Percentiles rank a stretch among this genome's conserved stretches.
phyloP scores from a whole-genome alignment of 352 stramenopile species.

The Pythium brassicae region DNA sequence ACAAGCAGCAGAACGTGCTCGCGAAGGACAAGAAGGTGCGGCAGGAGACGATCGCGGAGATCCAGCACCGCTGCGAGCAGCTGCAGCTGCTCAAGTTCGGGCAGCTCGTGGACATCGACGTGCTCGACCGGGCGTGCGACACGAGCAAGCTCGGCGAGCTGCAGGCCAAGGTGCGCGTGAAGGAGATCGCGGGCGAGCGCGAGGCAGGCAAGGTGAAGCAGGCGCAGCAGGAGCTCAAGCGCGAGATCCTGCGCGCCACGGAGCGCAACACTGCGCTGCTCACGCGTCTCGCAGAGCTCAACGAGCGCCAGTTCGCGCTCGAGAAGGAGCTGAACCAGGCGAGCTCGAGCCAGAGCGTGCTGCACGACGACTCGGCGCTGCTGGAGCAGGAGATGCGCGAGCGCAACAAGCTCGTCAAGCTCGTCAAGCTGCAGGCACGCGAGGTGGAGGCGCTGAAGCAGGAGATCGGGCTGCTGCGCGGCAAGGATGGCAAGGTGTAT shows the following conservation, averaged over 20 bases:
- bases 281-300: conserved; percentile 71
- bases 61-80: conserved; percentile 70
- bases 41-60: conserved; percentile 55
- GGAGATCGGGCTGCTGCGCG: conserved; percentile 81
- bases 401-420: conserved; percentile 83
- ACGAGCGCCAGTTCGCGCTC: conserved; percentile 71
- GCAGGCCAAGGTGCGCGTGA: conserved; percentile 61
- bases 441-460: conserved; percentile 90
- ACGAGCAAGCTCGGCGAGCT: conserved; percentile 64
- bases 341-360: conserved; percentile 31
- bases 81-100: conserved; percentile 82
- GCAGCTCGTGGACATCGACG: conserved; percentile 78
- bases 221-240: conserved; percentile 57
- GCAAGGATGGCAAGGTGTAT: conserved; percentile 81
- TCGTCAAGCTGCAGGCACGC: conserved; percentile 89
- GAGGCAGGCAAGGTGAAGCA: conserved; percentile 39
- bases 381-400: conserved; percentile 80
- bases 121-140: conserved; percentile 86
- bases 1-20: conserved; percentile 83
- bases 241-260: conserved; percentile 73
- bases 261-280: conserved; percentile 83
- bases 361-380: conserved; percentile 46
- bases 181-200: conserved; percentile 72
- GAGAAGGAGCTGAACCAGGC: conserved; percentile 84
- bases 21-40: conserved; percentile 76